These are phyloP conservation scores for Phytophthora aleatoria DNA, from an alignment of 352 stramenopile genomes.

Conservation along the genomic window DNA sequence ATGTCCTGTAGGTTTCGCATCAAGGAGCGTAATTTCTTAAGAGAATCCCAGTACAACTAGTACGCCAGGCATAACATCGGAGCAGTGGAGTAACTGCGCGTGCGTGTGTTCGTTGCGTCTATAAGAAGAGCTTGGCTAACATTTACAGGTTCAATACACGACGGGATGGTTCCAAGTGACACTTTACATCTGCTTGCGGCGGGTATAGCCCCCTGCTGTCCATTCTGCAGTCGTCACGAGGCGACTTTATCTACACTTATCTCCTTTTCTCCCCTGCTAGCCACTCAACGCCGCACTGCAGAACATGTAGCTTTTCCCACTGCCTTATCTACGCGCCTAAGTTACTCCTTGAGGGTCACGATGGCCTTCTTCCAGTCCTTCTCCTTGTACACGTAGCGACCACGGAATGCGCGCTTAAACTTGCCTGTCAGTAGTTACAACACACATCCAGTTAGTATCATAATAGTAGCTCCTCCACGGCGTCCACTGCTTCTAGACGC, in stretches of 20 bases:
- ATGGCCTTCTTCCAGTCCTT: slow-evolving; percentile 94
- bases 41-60: slow-evolving; percentile 65
- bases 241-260: no score
- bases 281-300: background rate
- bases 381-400: slow-evolving; percentile 91
- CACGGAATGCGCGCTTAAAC: slow-evolving; percentile 88
- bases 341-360: slow-evolving; percentile 87
- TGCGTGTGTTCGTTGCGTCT: slow-evolving; percentile 26
- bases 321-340: slow-evolving; percentile 22
- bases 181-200: background rate
- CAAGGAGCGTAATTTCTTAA: slow-evolving; percentile 49
- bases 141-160: background rate
- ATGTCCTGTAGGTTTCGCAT: slow-evolving; percentile 51
- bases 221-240: background rate
- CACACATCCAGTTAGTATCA: background rate
- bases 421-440: slow-evolving; percentile 59
- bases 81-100: slow-evolving; percentile 24
- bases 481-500: slow-evolving; percentile 9
- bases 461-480: background rate
- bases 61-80: slow-evolving; percentile 60
- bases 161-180: no score
- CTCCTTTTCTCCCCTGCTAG: no score
- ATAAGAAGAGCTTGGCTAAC: slow-evolving; percentile 1
- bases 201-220: background rate
- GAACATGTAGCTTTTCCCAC: slow-evolving; percentile 1